Conservation (phyloP, 2,329 filamentous ascomycete genomes). For the Exophiala lecanii-corni region DNA sequence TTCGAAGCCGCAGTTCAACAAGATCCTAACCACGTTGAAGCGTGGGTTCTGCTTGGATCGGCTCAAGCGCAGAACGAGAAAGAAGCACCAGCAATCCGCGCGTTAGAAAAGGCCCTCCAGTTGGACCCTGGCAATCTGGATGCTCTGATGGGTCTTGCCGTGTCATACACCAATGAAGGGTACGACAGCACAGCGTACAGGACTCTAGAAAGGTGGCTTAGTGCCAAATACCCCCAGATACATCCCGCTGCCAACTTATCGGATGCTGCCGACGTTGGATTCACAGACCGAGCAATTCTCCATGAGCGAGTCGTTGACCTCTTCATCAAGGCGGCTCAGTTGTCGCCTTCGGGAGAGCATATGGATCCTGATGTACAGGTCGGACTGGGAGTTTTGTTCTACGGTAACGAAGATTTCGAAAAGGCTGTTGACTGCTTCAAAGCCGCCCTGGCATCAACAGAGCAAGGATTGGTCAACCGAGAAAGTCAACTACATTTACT, state of each 20-base stretch:
- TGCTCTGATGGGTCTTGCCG: slow-evolving; percentile 89
- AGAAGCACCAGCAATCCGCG: slow-evolving; percentile 90
- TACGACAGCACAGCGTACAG: slow-evolving; percentile 97
- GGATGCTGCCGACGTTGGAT: slow-evolving; percentile 72
- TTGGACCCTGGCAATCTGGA: slow-evolving; percentile 81
- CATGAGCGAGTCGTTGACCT: slow-evolving; percentile 86
- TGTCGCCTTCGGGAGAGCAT: slow-evolving; percentile 84
- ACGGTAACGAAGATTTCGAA: slow-evolving; percentile 94
- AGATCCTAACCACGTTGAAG: slow-evolving; percentile 78
- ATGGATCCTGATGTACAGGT: slow-evolving; percentile 99
- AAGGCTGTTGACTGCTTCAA: slow-evolving; percentile 99
- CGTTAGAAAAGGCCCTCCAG: slow-evolving; percentile 84
- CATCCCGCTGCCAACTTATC: slow-evolving; percentile 68
- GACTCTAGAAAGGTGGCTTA: slow-evolving; percentile 92
- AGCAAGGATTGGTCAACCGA: slow-evolving; percentile 77
- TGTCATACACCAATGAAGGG: slow-evolving; percentile 97
- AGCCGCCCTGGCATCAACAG: slow-evolving; percentile 78
- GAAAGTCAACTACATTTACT: slow-evolving; percentile 84
- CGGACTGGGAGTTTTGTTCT: slow-evolving; percentile 92
- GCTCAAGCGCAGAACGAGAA: slow-evolving; percentile 98
- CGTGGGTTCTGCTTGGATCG: slow-evolving; percentile 87
- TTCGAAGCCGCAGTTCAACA: slow-evolving; percentile 95
- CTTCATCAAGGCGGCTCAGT: slow-evolving; percentile 87
- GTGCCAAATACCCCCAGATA: slow-evolving; percentile 86
- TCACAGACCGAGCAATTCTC: slow-evolving; percentile 84